Conservation (phyloP, 2,329 filamentous ascomycete species). For the Aspergillus niger region DNA sequence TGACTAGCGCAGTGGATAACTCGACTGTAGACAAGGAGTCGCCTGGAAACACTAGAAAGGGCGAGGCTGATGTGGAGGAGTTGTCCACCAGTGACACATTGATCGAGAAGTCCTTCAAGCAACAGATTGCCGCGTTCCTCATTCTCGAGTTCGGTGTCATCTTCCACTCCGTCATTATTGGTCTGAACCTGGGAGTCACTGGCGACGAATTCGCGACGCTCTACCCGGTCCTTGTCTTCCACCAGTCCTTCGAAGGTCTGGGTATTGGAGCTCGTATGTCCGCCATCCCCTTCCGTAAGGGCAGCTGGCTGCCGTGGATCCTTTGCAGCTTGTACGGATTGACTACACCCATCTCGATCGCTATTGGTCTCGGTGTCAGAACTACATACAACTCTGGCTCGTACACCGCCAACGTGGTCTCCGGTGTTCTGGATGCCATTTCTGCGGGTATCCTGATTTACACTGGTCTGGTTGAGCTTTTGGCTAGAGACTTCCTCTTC, state of each 20-base stretch:
- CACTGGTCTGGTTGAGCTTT: slow-evolving; percentile 14
- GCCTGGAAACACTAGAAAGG: background rate
- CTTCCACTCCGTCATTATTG: slow-evolving; percentile 66
- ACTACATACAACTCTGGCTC: slow-evolving; percentile 17
- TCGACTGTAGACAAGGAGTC: background rate
- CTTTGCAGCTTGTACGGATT: slow-evolving; percentile 15
- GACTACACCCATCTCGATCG: slow-evolving; percentile 17
- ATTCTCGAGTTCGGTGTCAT: slow-evolving; percentile 63
- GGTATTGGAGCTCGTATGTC: slow-evolving; percentile 64
- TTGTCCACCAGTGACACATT: background rate
- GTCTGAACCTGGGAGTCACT: slow-evolving; percentile 62
- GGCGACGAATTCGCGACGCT: slow-evolving; percentile 60
- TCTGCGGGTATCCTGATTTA: slow-evolving; percentile 18
- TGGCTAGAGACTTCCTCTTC: slow-evolving; percentile 18
- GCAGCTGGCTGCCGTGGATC: slow-evolving; percentile 16
- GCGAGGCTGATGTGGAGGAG: slow-evolving; percentile 4
- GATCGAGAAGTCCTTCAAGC: slow-evolving; percentile 34
- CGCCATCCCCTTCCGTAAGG: slow-evolving; percentile 53
- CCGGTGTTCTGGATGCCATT: slow-evolving; percentile 13
- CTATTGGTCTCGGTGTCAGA: slow-evolving; percentile 14
- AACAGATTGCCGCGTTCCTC: slow-evolving; percentile 45
- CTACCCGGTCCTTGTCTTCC: slow-evolving; percentile 64
- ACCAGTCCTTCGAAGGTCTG: slow-evolving; percentile 65
- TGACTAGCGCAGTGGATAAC: slow-evolving; percentile 12
- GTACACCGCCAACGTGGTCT: slow-evolving; percentile 10